Conservation (phyloP, 176 grass and related monocot genomes). For the Stipa capillata region DNA sequence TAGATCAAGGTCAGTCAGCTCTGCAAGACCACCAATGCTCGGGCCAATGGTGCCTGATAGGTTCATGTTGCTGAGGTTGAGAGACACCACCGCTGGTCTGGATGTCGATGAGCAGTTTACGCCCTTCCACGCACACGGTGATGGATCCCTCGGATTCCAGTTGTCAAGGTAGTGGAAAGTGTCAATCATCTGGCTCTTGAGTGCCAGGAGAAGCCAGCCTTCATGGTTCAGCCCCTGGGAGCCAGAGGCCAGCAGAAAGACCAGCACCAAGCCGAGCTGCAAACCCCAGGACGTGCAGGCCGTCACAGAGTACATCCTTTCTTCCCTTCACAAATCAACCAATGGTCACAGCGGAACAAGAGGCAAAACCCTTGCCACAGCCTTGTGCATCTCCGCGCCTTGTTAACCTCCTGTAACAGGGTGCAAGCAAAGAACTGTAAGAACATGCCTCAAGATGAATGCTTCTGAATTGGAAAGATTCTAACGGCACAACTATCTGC, state of each 20-base stretch:
- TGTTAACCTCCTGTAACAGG: constrained; percentile 14
- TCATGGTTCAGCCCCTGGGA: constrained; percentile 54
- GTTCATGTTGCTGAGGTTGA: constrained; percentile 67
- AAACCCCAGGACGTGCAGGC: constrained; percentile 1
- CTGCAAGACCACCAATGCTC: constrained; percentile 50
- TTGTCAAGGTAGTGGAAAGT: constrained; percentile 48
- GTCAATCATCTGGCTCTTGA: constrained; percentile 69
- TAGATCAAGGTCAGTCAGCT: constrained; percentile 57
- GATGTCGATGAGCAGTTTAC: constrained; percentile 53
- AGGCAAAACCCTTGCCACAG: not conserved
- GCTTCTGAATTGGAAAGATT: not conserved
- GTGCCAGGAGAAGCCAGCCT: constrained; percentile 55
- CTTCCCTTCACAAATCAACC: not conserved
- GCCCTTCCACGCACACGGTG: constrained; percentile 75
- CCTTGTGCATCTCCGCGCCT: constrained; percentile 9
- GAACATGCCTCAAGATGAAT: not conserved
- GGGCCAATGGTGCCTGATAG: constrained; percentile 62
- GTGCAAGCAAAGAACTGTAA: constrained; percentile 4
- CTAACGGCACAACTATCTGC: not conserved
- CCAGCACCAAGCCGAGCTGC: constrained; percentile 34
- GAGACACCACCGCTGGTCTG: constrained; percentile 29
- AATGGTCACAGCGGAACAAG: not conserved
- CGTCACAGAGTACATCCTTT: constrained; percentile 24
- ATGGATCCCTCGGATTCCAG: constrained; percentile 46
- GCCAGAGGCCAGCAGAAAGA: constrained; percentile 37